phyloP scores from a whole-genome alignment of 108 stramenopile species.

The Pseudonitzschia delicatissima region DNA sequence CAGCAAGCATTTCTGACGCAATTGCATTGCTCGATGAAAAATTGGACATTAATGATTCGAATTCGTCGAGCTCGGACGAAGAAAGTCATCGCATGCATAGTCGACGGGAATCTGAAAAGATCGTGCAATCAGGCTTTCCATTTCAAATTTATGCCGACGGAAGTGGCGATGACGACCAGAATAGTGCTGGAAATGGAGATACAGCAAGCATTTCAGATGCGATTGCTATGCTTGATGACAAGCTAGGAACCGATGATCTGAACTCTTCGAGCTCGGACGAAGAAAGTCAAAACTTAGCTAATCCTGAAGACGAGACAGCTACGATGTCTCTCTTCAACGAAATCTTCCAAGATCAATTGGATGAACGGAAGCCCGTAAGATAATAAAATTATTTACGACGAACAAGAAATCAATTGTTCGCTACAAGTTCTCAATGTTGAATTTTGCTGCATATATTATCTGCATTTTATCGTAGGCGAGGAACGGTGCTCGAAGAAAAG shows the following conservation, averaged over 20 bases:
- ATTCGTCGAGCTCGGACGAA: background rate
- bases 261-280: background rate
- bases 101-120: background rate
- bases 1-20: slow-evolving; percentile 14
- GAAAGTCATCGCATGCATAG: background rate
- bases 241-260: background rate
- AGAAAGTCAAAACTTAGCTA: background rate
- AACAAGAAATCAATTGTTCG: background rate
- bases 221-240: slow-evolving; percentile 18
- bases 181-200: slow-evolving; percentile 14
- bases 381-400: slow-evolving; percentile 11
- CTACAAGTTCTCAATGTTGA: background rate
- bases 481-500: background rate
- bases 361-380: slow-evolving; percentile 22
- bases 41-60: background rate
- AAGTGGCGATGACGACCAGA: background rate
- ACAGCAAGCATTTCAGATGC: slow-evolving; percentile 28
- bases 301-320: slow-evolving; percentile 50
- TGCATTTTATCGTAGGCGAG: background rate
- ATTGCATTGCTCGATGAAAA: slow-evolving; percentile 21
- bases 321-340: slow-evolving; percentile 53
- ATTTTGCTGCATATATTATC: background rate
- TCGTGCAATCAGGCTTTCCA: background rate
- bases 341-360: slow-evolving; percentile 28
- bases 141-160: slow-evolving; percentile 13